Conservation (phyloP, 1,139 yeast species). For the Suhomyces maxii region DNA sequence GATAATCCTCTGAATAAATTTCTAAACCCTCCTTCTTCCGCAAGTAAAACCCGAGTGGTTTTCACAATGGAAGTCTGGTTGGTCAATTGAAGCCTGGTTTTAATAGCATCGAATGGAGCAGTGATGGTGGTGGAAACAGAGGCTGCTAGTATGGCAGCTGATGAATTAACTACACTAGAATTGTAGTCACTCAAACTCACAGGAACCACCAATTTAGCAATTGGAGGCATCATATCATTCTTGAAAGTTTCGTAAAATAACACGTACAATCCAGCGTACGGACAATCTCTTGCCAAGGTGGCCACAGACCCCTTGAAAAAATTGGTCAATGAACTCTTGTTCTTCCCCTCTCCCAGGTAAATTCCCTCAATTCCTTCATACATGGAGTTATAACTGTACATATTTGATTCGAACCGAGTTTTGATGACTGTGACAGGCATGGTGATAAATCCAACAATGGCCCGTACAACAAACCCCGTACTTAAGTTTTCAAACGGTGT, state of each 20-base stretch:
- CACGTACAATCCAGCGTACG: conserved; percentile 92
- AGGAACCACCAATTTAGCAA: conserved; percentile 12
- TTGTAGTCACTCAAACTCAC: conserved; percentile 24
- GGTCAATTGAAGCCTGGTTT: conserved; percentile 80
- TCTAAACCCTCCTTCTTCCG: conserved; percentile 56
- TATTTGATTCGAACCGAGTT: conserved; percentile 80
- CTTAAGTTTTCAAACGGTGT: conserved; percentile 67
- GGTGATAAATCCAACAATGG: conserved; percentile 80
- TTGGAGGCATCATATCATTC: conserved; percentile 29
- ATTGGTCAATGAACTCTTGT: conserved; percentile 47
- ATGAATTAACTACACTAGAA: conserved; percentile 63
- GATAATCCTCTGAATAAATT: conserved; percentile 82
- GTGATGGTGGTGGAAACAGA: conserved; percentile 80
- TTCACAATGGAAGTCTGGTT: conserved; percentile 22
- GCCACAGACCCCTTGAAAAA: conserved; percentile 88
- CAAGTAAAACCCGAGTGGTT: conserved; percentile 38
- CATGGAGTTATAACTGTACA: conserved; percentile 69
- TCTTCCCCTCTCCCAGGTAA: conserved; percentile 43
- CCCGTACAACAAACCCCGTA: conserved; percentile 80
- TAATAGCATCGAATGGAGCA: conserved; percentile 93
- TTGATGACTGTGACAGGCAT: conserved; percentile 98
- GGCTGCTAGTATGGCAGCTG: conserved; percentile 76
- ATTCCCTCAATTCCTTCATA: conserved; percentile 62
- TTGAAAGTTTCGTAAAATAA: conserved; percentile 79
- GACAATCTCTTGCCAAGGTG: conserved; percentile 88